A percentile compares a stretch with the other conserved stretches of the same genome.
phyloP scores from a whole-genome alignment of 2,329 filamentous ascomycete species.

The Aspergillus ruber region DNA sequence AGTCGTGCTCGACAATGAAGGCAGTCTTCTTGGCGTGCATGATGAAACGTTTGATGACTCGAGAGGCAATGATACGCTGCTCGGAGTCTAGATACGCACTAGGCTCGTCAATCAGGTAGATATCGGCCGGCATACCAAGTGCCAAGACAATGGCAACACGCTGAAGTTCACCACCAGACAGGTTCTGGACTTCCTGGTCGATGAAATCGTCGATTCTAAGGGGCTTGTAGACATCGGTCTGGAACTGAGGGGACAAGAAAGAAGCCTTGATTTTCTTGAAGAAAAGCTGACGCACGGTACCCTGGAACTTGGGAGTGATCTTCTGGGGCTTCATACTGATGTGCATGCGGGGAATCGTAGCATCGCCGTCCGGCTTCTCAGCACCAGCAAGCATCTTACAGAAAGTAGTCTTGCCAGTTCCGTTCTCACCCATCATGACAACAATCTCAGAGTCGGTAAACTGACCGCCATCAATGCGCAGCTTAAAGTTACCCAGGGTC shows the following conservation, averaged over 20 bases:
- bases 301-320: conserved; percentile 96
- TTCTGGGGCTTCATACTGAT: conserved; percentile 99
- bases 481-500: conserved; percentile 80
- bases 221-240: conserved; percentile 99
- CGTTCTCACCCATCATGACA: conserved; percentile 99
- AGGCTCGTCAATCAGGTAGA: conserved; percentile 97
- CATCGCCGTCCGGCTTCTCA: conserved; percentile 76
- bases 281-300: conserved; percentile 94
- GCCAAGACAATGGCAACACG: conserved; percentile 96
- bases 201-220: conserved; percentile 98
- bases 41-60: conserved; percentile 99
- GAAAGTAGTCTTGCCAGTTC: conserved; percentile 98
- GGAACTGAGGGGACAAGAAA: conserved; percentile 95
- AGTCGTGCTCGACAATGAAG: conserved; percentile 99
- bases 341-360: conserved; percentile 82
- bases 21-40: conserved; percentile 99
- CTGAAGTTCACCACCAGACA: conserved; percentile 98
- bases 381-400: conserved; percentile 92
- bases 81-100: conserved; percentile 97
- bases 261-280: conserved; percentile 99
- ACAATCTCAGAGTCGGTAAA: conserved; percentile 99
- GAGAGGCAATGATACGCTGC: conserved; percentile 93
- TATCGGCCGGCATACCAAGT: conserved; percentile 92
- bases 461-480: conserved; percentile 71
- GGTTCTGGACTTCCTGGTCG: conserved; percentile 97